Evolutionary conservation across 768 basidiomycete species (phyloP), one percentile per base, ranked within the genome.

Genomic region (Pulveroboletus sp.): DNA sequence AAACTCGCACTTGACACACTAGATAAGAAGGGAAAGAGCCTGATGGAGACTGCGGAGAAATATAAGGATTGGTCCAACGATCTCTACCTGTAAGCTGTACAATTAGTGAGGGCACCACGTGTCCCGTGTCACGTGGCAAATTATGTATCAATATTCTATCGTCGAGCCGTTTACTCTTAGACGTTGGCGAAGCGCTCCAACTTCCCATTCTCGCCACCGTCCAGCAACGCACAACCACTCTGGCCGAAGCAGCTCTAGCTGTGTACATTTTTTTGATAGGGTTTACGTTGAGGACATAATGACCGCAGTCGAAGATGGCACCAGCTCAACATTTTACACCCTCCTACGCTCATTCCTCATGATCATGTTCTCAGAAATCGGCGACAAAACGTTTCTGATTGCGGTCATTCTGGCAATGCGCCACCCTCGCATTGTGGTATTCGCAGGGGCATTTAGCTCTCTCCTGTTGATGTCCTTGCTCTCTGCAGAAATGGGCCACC

Each of bases 371-470:
- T 92, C 90, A 3, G 91, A 93, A 75, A 86, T 94, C 38, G 95
- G 95, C 21, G 95, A 98, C 82, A 96, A 97, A 68, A 97, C 95
- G 0, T 87, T 87, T 62, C 74, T 87, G 56, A 85, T 87, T 32
- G 86, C 95, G 43, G 92, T 94, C 44, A 92, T 94, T 43, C 88
- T 81, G 60, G 93, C 94, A 10, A 93, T 93, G 83, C 86, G 92
- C 7, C 93, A 96, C 65, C 85, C 93, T 1, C 84, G 94, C 18
- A 57, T 86, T 39, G 70, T 83, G 49, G 93, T 99, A 51, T 97
- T 97, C 64, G 75, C 76, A 0, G 96, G 94, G 30, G 94, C 96
- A 1, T 85, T 97, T 57, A 77, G 80, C 14, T 92, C 93, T 8
- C 80, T 99, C 39, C 76, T 87, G 47, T 70, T 96, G 67, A 99